Evolutionary conservation across 768 basidiomycete genomes (phyloP), one percentile per base, ranked within the genome.

Genomic region (Saitozyma sp.): DNA sequence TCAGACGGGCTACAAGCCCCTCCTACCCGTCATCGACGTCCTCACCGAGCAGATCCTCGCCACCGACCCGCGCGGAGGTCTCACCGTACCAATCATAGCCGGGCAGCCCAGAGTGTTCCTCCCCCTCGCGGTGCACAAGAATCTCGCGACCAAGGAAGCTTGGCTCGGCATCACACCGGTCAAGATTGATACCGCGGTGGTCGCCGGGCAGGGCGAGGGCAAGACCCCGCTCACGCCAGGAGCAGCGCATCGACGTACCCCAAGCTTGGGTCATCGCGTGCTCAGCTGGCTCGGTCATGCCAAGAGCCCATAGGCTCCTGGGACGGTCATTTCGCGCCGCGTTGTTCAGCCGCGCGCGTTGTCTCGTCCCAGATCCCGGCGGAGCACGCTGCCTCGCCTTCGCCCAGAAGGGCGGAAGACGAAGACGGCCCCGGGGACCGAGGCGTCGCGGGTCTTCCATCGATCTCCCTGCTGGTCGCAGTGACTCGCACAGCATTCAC

Each of bases 71-170:
- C 37, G 52, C 20, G 75, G 75, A 9, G 68, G 68, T 9, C 43
- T 76, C 48, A 70, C 68, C 0, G 63, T 76, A 8, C 56, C 72
- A 3, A 56, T 76, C 1, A 51, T 74, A 2, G 20, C 50, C 38
- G 75, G 75, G 8, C 62, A 76, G 61, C 75, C 75, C 9, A 66
- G 75, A 41, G 72, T 76, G 1, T 72, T 74, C 48, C 38, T 76
- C 17, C 75, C 75, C 6, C 55, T 74, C 5, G 40, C 61, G 10
- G 51, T 69, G 16, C 58, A 67, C 62, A 42, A 51, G 9, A 67
- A 63, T 20, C 11, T 54, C 16, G 54, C 59, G 19, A 56, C 51
- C 29, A 29, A 29, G 29, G 29, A 29, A 29, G 29, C 29, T 29
- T 29, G 29, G 29, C 29, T 29, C 29, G 29, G 29, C 5, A 29